Percentiles rank a stretch among this genome's conserved stretches.
Evolutionary conservation across 1,284 basidiomycete genomes (phyloP).

Genomic region (Trametes polyzona): DNA sequence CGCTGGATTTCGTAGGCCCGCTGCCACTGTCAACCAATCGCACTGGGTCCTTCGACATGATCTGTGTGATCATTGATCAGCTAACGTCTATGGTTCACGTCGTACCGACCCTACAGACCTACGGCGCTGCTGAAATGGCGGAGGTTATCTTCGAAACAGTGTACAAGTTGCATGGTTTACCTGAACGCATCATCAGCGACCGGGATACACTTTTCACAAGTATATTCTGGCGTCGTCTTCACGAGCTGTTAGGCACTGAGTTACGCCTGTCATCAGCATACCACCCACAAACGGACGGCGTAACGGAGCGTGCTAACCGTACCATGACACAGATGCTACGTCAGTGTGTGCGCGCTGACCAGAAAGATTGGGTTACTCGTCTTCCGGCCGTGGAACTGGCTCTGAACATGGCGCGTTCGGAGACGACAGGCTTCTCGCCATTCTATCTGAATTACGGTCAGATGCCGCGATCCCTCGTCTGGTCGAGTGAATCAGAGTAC

Average conservation of each 20-base stretch:
- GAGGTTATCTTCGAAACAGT: conserved; percentile 42
- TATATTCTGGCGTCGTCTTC: conserved; percentile 45
- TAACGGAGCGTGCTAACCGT: conserved; percentile 44
- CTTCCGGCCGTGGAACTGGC: conserved; percentile 10
- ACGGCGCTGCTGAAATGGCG: conserved; percentile 41
- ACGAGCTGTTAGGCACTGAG: conserved; percentile 39
- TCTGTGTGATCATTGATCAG: conserved; percentile 35
- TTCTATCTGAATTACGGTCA: conserved; percentile 33
- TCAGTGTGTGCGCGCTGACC: conserved; percentile 34
- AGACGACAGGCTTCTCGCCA: conserved; percentile 38
- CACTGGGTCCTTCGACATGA: conserved; percentile 26
- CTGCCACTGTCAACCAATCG: conserved; percentile 32
- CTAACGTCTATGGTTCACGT: conserved; percentile 40
- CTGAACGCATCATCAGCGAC: conserved; percentile 44
- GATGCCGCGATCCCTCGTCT: conserved; percentile 15
- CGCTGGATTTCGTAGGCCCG: conserved; percentile 45
- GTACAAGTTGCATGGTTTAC: conserved; percentile 46
- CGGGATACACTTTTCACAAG: conserved; percentile 47
- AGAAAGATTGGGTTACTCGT: conserved; percentile 41
- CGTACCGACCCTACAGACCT: conserved; percentile 33
- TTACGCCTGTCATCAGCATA: conserved; percentile 46
- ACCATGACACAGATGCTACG: conserved; percentile 45
- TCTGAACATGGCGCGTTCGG: conserved; percentile 22
- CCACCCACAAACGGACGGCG: conserved; percentile 49
- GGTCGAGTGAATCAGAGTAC: conserved; percentile 7